Evolutionary conservation across 208 protist species (phyloP).

Genomic region (Leishmania amazonensis): DNA sequence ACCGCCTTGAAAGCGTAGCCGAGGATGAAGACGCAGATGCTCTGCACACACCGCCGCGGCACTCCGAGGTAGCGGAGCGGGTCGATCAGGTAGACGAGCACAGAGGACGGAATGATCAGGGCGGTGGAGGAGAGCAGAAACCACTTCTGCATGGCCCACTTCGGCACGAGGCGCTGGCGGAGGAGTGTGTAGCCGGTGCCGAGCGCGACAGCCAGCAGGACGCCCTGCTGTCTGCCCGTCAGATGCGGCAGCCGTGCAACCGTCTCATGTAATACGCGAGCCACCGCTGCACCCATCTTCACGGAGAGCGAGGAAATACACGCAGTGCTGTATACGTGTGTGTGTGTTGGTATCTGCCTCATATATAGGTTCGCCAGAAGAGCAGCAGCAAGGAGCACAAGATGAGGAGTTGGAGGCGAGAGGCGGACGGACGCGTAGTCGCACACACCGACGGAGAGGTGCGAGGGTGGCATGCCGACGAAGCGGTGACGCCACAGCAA

Average conservation of each 20-base stretch:
- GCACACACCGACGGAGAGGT: neutral
- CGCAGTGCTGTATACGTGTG: neutral
- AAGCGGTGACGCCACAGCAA: neutral
- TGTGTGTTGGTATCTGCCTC: neutral
- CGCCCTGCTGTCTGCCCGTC: neutral
- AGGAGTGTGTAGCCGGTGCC: conserved; percentile 39
- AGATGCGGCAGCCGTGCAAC: conserved; percentile 10
- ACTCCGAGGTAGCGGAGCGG: conserved; percentile 37
- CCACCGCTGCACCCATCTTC: neutral
- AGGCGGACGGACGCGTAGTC: too few species aligned
- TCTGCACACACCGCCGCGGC: conserved; percentile 27
- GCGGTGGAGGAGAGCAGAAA: conserved; percentile 38
- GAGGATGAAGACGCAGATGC: conserved; percentile 36
- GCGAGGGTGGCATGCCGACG: neutral
- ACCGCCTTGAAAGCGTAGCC: conserved; percentile 33
- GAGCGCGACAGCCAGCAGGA: conserved; percentile 30
- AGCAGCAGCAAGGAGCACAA: neutral
- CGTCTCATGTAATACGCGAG: conserved; percentile 3
- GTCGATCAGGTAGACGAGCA: conserved; percentile 36
- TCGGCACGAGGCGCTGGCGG: conserved; percentile 38
- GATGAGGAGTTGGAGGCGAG: neutral
- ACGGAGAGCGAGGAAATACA: neutral
- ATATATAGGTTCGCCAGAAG: neutral
- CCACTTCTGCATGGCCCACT: conserved; percentile 40
- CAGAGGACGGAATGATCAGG: conserved; percentile 34